Conservation (phyloP, 148 eudicot species). For the Euryodendron excelsum region DNA sequence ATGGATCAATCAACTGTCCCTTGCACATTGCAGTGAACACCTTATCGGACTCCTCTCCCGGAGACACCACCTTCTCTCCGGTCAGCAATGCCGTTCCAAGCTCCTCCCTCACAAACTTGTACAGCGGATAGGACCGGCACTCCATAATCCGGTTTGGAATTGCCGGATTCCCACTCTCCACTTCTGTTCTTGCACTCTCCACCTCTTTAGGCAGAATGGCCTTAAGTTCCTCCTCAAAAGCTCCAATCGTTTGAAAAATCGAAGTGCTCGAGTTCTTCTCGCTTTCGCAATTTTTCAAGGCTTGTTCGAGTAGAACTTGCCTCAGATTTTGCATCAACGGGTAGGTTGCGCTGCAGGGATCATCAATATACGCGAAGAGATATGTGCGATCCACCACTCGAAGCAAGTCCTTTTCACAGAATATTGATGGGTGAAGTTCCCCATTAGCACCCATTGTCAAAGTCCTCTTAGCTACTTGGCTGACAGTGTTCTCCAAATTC, state of each 20-base stretch:
- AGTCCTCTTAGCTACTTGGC: slow-evolving; percentile 56
- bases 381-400: slow-evolving; percentile 69
- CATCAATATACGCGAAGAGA: slow-evolving; percentile 68
- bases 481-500: slow-evolving; percentile 51
- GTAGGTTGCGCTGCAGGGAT: slow-evolving; percentile 66
- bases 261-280: slow-evolving; percentile 59
- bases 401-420: slow-evolving; percentile 70
- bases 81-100: slow-evolving; percentile 51
- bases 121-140: slow-evolving; percentile 77
- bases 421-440: slow-evolving; percentile 73
- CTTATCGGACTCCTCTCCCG: slow-evolving; percentile 76
- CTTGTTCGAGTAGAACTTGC: slow-evolving; percentile 64
- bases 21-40: slow-evolving; percentile 66
- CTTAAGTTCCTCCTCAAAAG: slow-evolving; percentile 67
- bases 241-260: slow-evolving; percentile 74
- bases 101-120: slow-evolving; percentile 63
- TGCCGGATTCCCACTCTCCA: slow-evolving; percentile 44
- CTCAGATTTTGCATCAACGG: slow-evolving; percentile 67
- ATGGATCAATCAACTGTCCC: slow-evolving; percentile 66
- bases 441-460: slow-evolving; percentile 67
- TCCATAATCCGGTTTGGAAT: slow-evolving; percentile 65
- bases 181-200: slow-evolving; percentile 45
- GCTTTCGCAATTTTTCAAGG: slow-evolving; percentile 51
- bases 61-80: slow-evolving; percentile 61
- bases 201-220: slow-evolving; percentile 57